Percentiles rank a stretch among this genome's conserved stretches.
Evolutionary conservation across 2,329 filamentous ascomycete species (phyloP).

Genomic region (Atkinsonella texensis): DNA sequence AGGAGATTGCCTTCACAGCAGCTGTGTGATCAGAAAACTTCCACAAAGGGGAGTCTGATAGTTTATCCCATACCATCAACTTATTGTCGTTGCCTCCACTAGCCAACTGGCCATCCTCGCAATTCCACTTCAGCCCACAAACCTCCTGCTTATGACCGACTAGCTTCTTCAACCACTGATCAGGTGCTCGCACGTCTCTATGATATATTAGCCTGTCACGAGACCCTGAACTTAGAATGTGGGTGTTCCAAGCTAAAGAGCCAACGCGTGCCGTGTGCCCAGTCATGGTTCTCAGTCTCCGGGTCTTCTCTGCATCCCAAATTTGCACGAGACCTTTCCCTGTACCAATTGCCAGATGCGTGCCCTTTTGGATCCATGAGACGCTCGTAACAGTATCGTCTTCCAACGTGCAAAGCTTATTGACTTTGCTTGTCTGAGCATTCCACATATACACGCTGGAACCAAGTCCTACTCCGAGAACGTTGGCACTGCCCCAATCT

Average conservation of each 20-base stretch:
- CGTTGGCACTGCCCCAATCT: constrained; percentile 93
- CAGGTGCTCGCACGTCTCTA: constrained; percentile 83
- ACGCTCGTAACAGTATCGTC: constrained; percentile 95
- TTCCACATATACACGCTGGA: constrained; percentile 99
- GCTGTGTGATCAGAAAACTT: constrained; percentile 93
- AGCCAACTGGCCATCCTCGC: constrained; percentile 86
- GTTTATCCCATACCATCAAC: constrained; percentile 95
- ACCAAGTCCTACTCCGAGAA: constrained; percentile 83
- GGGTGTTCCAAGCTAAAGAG: constrained; percentile 92
- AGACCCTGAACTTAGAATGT: constrained; percentile 91
- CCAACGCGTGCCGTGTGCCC: constrained; percentile 90
- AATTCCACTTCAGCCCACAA: constrained; percentile 94
- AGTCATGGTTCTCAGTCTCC: constrained; percentile 87
- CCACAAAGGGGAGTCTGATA: constrained; percentile 82
- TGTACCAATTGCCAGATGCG: constrained; percentile 89
- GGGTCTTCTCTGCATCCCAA: constrained; percentile 84
- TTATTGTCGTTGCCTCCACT: constrained; percentile 98
- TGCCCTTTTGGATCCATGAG: constrained; percentile 96
- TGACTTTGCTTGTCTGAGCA: constrained; percentile 78
- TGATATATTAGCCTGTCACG: constrained; percentile 90
- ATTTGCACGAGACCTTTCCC: constrained; percentile 93
- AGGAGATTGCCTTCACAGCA: constrained; percentile 93
- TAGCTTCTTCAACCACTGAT: constrained; percentile 78
- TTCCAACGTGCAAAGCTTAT: constrained; percentile 82
- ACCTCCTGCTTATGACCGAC: constrained; percentile 97